phyloP scores from a whole-genome alignment of 2,329 filamentous ascomycete genomes.

The Hymenoscyphus repandus region DNA sequence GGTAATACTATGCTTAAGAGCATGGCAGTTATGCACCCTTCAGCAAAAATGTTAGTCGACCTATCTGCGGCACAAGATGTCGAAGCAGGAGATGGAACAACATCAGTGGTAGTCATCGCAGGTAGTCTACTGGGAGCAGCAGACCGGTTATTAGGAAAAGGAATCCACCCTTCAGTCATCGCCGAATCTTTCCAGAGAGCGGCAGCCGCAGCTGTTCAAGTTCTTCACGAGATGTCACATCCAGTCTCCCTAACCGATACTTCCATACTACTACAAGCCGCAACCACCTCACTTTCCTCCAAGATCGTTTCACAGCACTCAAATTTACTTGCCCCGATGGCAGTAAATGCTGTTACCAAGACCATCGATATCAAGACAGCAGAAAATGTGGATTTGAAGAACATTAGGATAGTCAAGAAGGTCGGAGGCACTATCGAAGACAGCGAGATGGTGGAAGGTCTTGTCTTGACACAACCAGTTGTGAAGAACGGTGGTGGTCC shows the following conservation, averaged over 20 bases:
- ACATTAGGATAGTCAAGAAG: slow-evolving; percentile 97
- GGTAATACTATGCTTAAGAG: slow-evolving; percentile 98
- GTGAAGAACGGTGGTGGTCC: slow-evolving; percentile 92
- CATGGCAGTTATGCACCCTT: slow-evolving; percentile 99
- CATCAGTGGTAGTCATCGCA: slow-evolving; percentile 95
- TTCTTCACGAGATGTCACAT: slow-evolving; percentile 92
- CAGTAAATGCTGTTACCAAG: slow-evolving; percentile 92
- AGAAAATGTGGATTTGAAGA: slow-evolving; percentile 92
- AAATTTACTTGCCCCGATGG: slow-evolving; percentile 92
- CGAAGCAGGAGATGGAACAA: slow-evolving; percentile 96
- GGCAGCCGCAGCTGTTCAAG: slow-evolving; percentile 78
- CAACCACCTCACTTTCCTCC: slow-evolving; percentile 92
- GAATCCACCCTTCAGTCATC: slow-evolving; percentile 96
- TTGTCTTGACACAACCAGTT: slow-evolving; percentile 87
- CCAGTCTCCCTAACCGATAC: slow-evolving; percentile 87
- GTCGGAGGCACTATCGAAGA: slow-evolving; percentile 97
- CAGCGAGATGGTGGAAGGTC: slow-evolving; percentile 90
- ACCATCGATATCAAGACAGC: slow-evolving; percentile 94
- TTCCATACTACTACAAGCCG: slow-evolving; percentile 86
- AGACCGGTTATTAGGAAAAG: slow-evolving; percentile 84
- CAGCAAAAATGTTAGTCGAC: slow-evolving; percentile 98
- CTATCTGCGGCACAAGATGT: slow-evolving; percentile 96
- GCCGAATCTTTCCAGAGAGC: slow-evolving; percentile 97
- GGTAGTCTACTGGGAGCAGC: slow-evolving; percentile 91
- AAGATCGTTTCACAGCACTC: slow-evolving; percentile 99